Evolutionary conservation across 805 yeast species (phyloP).

Genomic region (Komagataella populi): DNA sequence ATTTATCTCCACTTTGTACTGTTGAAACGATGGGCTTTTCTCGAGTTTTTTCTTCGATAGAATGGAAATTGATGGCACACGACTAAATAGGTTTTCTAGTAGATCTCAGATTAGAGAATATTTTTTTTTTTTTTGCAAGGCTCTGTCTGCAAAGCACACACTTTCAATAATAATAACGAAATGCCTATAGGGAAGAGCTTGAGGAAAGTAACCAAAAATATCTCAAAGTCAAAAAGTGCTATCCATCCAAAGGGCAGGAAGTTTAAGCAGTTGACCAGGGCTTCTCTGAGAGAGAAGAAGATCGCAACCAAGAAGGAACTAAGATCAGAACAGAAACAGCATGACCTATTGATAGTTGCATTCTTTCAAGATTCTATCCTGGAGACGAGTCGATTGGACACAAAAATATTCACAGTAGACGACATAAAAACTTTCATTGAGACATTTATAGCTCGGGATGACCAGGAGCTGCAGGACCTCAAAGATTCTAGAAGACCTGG

Average conservation of each 20-base stretch:
- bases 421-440: conserved; percentile 52
- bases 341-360: conserved; percentile 42
- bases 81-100: not conserved
- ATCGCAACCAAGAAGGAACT: conserved; percentile 44
- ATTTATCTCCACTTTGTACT: not conserved
- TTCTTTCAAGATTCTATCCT: conserved; percentile 49
- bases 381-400: conserved; percentile 6
- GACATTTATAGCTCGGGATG: conserved; percentile 53
- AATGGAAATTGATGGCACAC: not conserved
- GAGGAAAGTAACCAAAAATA: conserved; percentile 47
- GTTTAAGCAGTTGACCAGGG: conserved; percentile 70
- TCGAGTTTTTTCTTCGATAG: not conserved
- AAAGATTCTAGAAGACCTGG: conserved; percentile 66
- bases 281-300: conserved; percentile 74
- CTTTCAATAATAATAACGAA: not conserved
- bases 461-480: conserved; percentile 58
- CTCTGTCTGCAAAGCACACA: not conserved
- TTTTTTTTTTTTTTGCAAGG: not conserved
- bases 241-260: conserved; percentile 86
- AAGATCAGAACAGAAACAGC: conserved; percentile 43
- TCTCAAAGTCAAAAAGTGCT: conserved; percentile 38
- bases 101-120: not conserved
- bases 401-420: conserved; percentile 27
- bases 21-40: not conserved
- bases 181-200: conserved; percentile 66